Evolutionary conservation across 73 alveolate genomes (phyloP), one percentile per base, ranked within the genome.

Genomic region (Blepharisma stoltei): DNA sequence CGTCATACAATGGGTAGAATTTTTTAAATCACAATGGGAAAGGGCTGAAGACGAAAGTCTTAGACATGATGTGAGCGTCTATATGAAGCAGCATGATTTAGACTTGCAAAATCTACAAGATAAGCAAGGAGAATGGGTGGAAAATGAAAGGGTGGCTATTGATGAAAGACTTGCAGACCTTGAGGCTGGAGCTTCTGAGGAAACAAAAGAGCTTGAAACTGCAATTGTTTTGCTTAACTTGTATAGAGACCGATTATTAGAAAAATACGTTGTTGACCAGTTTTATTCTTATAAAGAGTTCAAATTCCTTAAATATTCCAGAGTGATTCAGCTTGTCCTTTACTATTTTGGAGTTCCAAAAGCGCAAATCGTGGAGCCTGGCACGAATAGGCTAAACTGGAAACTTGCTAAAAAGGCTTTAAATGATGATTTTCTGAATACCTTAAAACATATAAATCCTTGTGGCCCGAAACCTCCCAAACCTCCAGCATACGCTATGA

Each of bases 351-450:
- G 86, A 9, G 83, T 71, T 54, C 53, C 67, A 21, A 89, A 92
- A 81, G 95, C 86, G 54, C 91, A 87, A 20, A 78, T 96, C 23
- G 81, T 90, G 41, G 97, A 90, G 55, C 66, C 71, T 46, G 96
- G 95, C 41, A 96, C 99, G 0, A 93, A 96, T 83, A 83, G 88
- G 85, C 83, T 96, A 45, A 89, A 92, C 81, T 96, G 99, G 98
- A 94, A 94, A 79, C 84, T 78, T 53, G 98, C 97, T 0, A 94
- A 90, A 80, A 80, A 65, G 41, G 75, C 65, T 23, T 65, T 95
- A 71, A 82, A 86, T 50, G 94, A 92, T 11, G 91, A 91, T 25
- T 83, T 96, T 38, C 71, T 84, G 18, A 75, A 70, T 71, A 81
- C 84, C 73, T 80, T 89, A 21, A 55, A 81, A 46, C 67, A 79